Evolutionary conservation across 2,329 filamentous ascomycete genomes (phyloP), one percentile per base, ranked within the genome.

Genomic region (Trichoderma sp.): DNA sequence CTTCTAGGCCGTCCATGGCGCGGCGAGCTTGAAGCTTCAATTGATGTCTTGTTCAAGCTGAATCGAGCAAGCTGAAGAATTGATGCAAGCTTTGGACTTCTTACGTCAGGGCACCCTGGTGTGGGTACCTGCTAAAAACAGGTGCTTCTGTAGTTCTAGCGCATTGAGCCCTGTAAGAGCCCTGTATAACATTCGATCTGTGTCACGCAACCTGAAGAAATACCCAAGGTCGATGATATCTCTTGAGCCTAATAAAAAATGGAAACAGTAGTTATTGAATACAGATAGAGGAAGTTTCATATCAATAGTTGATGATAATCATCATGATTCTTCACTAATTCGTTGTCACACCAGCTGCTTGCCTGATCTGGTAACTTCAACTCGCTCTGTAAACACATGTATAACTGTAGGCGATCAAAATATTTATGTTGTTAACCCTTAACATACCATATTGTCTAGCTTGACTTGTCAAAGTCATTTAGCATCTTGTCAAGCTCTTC

Each of bases 1-100:
- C 92, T 58, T 85, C 85, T 10, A 87, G 79, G n/a, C 84, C 80
- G 70, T 85, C 83, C 84, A 86, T 87, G 27, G 19, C 35, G 54
- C 27, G 17, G 64, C 8, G 35, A 3, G 9, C 1, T 9, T 13
- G 37, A 19, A 65, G 52, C 39, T 34, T 54, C 52, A 34, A 34
- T 54, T 34, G 52, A 54, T 35, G 52, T 19, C 13, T 34, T 54
- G n/a, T 5, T n/a, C 17, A 25, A 45, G 34, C 32, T 53, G 17
- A 12, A 29, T n/a, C 17, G 12, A 27, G 19, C 27, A 35, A 65
- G 63, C 37, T 57, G 19, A 57, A 25, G 52, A 22, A 64, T 42
- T 53, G 22, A 19, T 35, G 27, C 27, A 63, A 35, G 61, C 52
- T 22, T 7, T 12, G 50, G 34, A 17, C 27, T 25, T 57, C 52